Percentiles rank a stretch among this genome's conserved stretches.
Conservation (phyloP, 2,329 filamentous ascomycete genomes). For the Cytospora mali region DNA sequence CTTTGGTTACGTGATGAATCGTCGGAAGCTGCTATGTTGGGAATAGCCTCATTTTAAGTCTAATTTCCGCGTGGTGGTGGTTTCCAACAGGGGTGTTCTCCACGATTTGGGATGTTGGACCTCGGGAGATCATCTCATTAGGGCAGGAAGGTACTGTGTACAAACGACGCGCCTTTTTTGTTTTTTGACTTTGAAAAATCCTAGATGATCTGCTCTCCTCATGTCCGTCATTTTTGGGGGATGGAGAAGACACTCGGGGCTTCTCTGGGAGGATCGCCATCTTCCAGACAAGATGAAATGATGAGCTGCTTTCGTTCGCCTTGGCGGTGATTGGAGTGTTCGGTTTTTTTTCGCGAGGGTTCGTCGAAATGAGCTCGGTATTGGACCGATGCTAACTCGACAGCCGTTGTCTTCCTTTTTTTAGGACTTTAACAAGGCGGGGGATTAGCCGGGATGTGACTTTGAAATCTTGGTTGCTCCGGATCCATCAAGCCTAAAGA, state of each 20-base stretch:
- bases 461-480: constrained; percentile 22
- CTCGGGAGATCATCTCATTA: constrained; percentile 1
- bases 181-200: not conserved
- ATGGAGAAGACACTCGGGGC: not conserved
- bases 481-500: not conserved
- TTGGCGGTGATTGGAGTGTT: not conserved
- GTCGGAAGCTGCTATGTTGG: constrained; percentile 16
- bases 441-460: constrained; percentile 22
- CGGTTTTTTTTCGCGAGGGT: not conserved
- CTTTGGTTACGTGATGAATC: constrained; percentile 15
- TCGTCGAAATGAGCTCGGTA: not conserved
- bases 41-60: constrained; percentile 23
- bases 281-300: not conserved
- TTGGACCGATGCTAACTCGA: not conserved
- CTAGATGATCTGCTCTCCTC: not conserved
- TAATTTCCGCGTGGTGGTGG: constrained; percentile 25
- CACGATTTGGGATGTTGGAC: constrained; percentile 1
- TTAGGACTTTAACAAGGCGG: constrained; percentile 8
- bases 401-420: constrained; percentile 6
- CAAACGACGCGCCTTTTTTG: not conserved
- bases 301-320: not conserved
- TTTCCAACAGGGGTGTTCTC: not conserved
- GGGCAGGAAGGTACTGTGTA: not conserved
- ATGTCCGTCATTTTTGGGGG: not conserved
- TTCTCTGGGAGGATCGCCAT: not conserved